phyloP scores from a whole-genome alignment of 176 grass and related monocot species.

The Oryza coarctata region DNA sequence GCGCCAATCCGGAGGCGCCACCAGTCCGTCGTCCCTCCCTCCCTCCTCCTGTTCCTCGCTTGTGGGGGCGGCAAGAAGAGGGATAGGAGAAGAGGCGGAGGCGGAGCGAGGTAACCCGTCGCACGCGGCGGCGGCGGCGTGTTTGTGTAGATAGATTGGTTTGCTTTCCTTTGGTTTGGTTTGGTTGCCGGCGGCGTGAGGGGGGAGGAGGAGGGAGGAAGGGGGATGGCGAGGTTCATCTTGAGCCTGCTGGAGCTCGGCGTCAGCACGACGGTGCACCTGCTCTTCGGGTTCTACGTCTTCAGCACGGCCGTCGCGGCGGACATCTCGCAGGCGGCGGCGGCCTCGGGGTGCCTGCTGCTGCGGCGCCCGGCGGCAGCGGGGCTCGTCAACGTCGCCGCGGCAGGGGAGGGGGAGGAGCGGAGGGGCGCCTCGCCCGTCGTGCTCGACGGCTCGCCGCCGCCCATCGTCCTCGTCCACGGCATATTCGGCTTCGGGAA shows the following conservation, averaged over 20 bases:
- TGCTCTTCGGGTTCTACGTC: constrained; percentile 88
- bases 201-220: neutral
- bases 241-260: constrained; percentile 73
- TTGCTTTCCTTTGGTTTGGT: neutral
- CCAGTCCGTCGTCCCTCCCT: neutral
- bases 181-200: neutral
- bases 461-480: constrained; percentile 93
- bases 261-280: constrained; percentile 71
- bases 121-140: neutral
- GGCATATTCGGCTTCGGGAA: constrained; percentile 99
- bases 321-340: constrained; percentile 78
- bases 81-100: neutral
- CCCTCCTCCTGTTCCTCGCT: constrained; percentile 31
- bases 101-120: neutral
- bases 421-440: constrained; percentile 38
- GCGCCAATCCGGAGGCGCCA: constrained; percentile 14
- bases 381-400: constrained; percentile 49
- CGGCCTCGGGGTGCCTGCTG: constrained; percentile 36
- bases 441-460: constrained; percentile 62
- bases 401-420: constrained; percentile 34
- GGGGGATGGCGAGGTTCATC: constrained; percentile 67
- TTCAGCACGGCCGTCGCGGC: constrained; percentile 88
- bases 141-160: neutral
- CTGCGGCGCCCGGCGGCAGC: constrained; percentile 31
- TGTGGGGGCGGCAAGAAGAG: neutral